A percentile compares a stretch with the other conserved stretches of the same genome.
phyloP scores from a whole-genome alignment of 352 stramenopile species.

The Globisporangium cederbergense region DNA sequence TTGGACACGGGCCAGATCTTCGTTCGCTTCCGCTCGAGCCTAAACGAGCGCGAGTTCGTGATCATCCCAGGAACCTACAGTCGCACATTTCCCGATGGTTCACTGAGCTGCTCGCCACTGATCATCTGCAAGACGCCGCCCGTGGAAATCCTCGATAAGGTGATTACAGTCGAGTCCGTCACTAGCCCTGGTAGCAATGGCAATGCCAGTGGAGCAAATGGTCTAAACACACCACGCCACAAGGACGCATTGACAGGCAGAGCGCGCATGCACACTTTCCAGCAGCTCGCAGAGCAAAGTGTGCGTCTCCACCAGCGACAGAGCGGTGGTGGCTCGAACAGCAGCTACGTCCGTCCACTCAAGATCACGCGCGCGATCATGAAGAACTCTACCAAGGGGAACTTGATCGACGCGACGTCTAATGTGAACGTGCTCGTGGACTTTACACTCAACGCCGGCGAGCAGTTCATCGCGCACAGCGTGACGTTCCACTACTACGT shows the following conservation, averaged over 20 bases:
- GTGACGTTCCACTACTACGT: slow-evolving; percentile 66
- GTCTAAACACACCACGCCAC: slow-evolving; percentile 16
- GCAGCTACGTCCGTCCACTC: slow-evolving; percentile 16
- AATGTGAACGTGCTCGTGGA: slow-evolving; percentile 58
- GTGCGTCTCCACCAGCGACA: slow-evolving; percentile 24
- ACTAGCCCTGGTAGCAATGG: background rate
- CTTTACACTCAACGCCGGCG: slow-evolving; percentile 70
- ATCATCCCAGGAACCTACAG: slow-evolving; percentile 56
- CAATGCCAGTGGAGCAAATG: background rate
- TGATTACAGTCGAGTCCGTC: slow-evolving; percentile 12
- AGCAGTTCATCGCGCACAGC: slow-evolving; percentile 76
- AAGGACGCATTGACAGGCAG: slow-evolving; percentile 35
- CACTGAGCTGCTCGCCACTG: slow-evolving; percentile 40
- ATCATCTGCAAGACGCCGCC: slow-evolving; percentile 57
- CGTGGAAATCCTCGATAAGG: slow-evolving; percentile 55
- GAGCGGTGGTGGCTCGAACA: slow-evolving; percentile 7
- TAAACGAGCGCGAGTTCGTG: slow-evolving; percentile 61
- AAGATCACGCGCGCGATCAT: slow-evolving; percentile 23
- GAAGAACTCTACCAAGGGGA: slow-evolving; percentile 15
- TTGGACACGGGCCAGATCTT: slow-evolving; percentile 75
- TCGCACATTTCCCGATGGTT: slow-evolving; percentile 53
- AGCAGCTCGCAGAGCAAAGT: slow-evolving; percentile 57
- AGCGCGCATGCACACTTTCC: slow-evolving; percentile 44
- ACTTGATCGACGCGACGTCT: background rate
- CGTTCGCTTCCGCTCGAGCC: slow-evolving; percentile 58